Conservation (phyloP, 106 monocot genomes). For the Allium cepa region DNA sequence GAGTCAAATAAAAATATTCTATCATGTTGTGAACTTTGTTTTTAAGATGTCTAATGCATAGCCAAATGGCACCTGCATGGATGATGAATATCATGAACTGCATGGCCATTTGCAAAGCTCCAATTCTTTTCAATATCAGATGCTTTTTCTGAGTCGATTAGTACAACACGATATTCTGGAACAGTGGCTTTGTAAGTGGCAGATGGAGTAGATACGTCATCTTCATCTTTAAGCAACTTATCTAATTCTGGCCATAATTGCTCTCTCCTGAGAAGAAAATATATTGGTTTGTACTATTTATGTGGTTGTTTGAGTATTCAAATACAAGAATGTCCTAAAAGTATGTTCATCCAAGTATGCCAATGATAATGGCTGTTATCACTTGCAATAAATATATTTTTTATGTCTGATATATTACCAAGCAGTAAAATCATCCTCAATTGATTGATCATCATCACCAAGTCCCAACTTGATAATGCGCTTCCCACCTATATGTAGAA, state of each 20-base stretch:
- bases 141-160: conserved; percentile 25
- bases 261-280: conserved; percentile 22
- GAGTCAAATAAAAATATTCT: not conserved
- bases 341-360: not conserved
- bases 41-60: not conserved
- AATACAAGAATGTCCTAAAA: conserved; percentile 1
- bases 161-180: conserved; percentile 61
- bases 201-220: conserved; percentile 29
- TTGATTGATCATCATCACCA: conserved; percentile 95
- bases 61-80: conserved; percentile 54
- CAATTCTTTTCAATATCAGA: conserved; percentile 22
- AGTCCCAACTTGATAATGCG: conserved; percentile 65
- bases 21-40: not conserved
- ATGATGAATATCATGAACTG: conserved; percentile 72
- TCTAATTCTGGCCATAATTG: conserved; percentile 64
- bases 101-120: conserved; percentile 49
- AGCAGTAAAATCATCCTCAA: conserved; percentile 90
- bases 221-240: conserved; percentile 44
- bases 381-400: not conserved
- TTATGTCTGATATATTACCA: conserved; percentile 33
- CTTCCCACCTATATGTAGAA: conserved; percentile 56
- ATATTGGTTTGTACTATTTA: not conserved
- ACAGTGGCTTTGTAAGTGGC: conserved; percentile 48
- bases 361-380: not conserved
- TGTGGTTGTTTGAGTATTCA: not conserved